Evolutionary conservation across 2,329 filamentous ascomycete species (phyloP).

Genomic region (Coleophoma crateriformis): DNA sequence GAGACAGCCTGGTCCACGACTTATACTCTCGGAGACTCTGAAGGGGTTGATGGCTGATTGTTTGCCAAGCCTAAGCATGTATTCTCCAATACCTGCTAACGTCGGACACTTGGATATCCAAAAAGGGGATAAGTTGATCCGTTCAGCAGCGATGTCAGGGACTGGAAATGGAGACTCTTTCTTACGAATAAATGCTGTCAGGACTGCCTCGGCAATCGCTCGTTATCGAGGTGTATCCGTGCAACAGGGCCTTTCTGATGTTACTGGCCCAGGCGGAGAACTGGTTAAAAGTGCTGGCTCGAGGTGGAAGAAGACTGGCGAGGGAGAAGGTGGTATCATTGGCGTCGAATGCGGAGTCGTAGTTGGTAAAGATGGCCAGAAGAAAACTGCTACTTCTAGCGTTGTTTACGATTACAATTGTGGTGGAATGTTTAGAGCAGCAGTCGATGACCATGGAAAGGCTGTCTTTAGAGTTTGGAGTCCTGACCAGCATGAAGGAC

Average conservation of each 20-base stretch:
- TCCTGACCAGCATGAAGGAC: slow-evolving; percentile 19
- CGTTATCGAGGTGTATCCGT: slow-evolving; percentile 50
- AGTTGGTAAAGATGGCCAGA: slow-evolving; percentile 34
- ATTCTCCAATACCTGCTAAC: slow-evolving; percentile 12
- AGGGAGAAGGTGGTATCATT: slow-evolving; percentile 83
- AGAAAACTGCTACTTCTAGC: slow-evolving; percentile 36
- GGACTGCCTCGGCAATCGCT: slow-evolving; percentile 68
- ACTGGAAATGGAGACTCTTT: slow-evolving; percentile 91
- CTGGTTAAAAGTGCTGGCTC: slow-evolving; percentile 69
- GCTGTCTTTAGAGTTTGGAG: slow-evolving; percentile 53
- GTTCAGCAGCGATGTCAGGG: slow-evolving; percentile 57
- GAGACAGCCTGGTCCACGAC: slow-evolving; percentile 21
- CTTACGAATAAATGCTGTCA: slow-evolving; percentile 63
- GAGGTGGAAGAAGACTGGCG: slow-evolving; percentile 67
- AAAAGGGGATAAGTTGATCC: slow-evolving; percentile 14
- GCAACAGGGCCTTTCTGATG: slow-evolving; percentile 51
- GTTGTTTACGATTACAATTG: slow-evolving; percentile 80
- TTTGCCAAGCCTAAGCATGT: slow-evolving; percentile 40
- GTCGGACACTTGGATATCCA: slow-evolving; percentile 25
- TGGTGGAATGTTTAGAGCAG: slow-evolving; percentile 82
- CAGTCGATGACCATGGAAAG: slow-evolving; percentile 57
- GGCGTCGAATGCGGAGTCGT: slow-evolving; percentile 61
- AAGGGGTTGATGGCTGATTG: slow-evolving; percentile 52
- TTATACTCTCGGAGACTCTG: slow-evolving; percentile 38
- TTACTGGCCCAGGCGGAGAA: slow-evolving; percentile 68